These are phyloP conservation scores for Daedalea quercina DNA, from an alignment of 768 basidiomycete genomes.

Conservation along the genomic window DNA sequence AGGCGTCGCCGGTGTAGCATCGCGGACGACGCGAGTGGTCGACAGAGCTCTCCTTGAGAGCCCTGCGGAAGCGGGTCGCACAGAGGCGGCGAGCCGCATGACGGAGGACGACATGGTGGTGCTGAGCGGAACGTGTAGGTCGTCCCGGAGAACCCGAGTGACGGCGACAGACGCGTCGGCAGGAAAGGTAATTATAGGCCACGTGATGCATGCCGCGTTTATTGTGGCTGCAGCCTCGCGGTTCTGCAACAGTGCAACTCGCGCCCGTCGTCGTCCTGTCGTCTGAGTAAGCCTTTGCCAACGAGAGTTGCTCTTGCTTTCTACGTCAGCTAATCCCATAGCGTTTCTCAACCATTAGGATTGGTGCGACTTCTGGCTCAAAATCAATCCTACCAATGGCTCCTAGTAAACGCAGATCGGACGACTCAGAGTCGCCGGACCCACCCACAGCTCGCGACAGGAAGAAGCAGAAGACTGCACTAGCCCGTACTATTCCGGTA, in stretches of 20 bases:
- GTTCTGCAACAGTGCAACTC: too few relatives aligned
- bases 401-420: conserved; percentile 34
- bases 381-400: too few relatives aligned
- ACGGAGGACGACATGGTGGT: conserved; percentile 32
- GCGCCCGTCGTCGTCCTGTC: background rate
- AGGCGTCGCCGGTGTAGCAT: conserved; percentile 32
- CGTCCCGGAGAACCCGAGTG: background rate
- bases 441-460: conserved; percentile 39
- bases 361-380: too few relatives aligned
- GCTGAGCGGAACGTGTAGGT: conserved; percentile 1
- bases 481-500: conserved; percentile 62
- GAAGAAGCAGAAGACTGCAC: conserved; percentile 62
- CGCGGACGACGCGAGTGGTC: conserved; percentile 35
- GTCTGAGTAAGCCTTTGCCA: background rate
- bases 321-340: too few relatives aligned
- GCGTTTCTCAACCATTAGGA: too few relatives aligned
- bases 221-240: background rate
- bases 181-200: background rate
- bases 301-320: too few relatives aligned
- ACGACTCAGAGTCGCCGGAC: conserved; percentile 12
- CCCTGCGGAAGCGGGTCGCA: conserved; percentile 12
- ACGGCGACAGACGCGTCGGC: conserved; percentile 4
- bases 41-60: conserved; percentile 33
- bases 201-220: background rate
- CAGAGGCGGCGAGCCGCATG: conserved; percentile 21